Evolutionary conservation across 2,329 filamentous ascomycete genomes (phyloP).

Genomic region (Nemania bipapillata): DNA sequence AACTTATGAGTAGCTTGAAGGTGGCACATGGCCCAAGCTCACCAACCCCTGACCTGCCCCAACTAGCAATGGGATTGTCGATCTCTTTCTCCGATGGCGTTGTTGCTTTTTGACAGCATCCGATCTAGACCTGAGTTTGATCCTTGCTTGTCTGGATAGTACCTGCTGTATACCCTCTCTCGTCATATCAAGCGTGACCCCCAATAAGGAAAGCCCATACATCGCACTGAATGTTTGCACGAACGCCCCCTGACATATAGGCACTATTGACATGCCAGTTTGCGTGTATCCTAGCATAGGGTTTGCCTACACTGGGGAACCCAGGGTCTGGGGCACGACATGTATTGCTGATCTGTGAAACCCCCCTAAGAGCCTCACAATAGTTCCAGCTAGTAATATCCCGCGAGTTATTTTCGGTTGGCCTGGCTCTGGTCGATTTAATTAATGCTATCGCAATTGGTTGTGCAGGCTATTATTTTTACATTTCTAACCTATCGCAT

Average conservation of each 20-base stretch:
- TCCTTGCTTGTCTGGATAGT: not conserved
- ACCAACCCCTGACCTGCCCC: slow-evolving; percentile 25
- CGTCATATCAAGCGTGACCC: not conserved
- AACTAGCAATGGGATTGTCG: slow-evolving; percentile 25
- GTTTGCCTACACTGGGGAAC: not conserved
- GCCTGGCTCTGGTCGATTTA: not conserved
- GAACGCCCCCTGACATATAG: not conserved
- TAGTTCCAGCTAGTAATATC: not conserved
- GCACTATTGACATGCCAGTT: not conserved
- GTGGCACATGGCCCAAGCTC: slow-evolving; percentile 26
- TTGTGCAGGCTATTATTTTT: too few relatives aligned
- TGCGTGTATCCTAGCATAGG: not conserved
- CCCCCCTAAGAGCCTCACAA: slow-evolving; percentile 30
- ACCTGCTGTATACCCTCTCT: too few relatives aligned
- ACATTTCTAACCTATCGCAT: not conserved
- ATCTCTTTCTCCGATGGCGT: slow-evolving; percentile 14
- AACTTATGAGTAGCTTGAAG: not conserved
- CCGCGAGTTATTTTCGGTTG: not conserved
- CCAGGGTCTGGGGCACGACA: slow-evolving; percentile 10
- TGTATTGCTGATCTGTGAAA: slow-evolving; percentile 24
- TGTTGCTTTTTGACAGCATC: slow-evolving; percentile 9
- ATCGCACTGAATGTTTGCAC: not conserved
- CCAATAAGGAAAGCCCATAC: not conserved
- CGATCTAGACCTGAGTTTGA: slow-evolving; percentile 4
- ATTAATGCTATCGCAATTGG: not conserved